These are phyloP conservation scores for rapeseed (Brassica napus) DNA, from an alignment of 345 rosid genomes.

Conservation along the genomic window DNA sequence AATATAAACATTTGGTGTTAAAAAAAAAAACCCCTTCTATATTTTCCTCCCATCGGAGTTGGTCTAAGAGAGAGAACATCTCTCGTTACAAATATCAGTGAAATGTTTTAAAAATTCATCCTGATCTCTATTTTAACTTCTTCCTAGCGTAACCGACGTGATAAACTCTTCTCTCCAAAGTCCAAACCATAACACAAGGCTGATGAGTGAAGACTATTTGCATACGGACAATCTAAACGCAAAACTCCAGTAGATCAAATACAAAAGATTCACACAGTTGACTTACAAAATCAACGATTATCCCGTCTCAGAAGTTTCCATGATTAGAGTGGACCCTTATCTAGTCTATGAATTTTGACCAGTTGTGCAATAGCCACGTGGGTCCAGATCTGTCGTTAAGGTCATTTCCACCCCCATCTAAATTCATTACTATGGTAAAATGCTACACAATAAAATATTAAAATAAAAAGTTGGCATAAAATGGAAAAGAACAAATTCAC, in stretches of 20 bases:
- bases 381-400: constrained; percentile 21
- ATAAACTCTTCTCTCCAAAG: neutral
- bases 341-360: constrained; percentile 22
- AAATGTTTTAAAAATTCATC: neutral
- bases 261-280: constrained; percentile 25
- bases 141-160: constrained; percentile 9
- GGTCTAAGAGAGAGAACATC: neutral
- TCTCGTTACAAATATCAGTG: neutral
- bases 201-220: neutral
- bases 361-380: constrained; percentile 16
- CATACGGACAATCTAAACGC: constrained; percentile 21
- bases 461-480: no score
- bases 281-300: constrained; percentile 30
- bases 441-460: constrained; percentile 3
- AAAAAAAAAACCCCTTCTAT: no score
- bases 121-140: constrained; percentile 8
- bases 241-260: neutral
- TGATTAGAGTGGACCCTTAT: neutral
- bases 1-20: no score
- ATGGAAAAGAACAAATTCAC: neutral
- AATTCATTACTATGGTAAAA: constrained; percentile 5
- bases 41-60: no score
- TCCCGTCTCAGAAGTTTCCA: constrained; percentile 20
- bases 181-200: neutral
- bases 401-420: constrained; percentile 20